These are phyloP conservation scores for Casaregolazyma suthepensis DNA, from an alignment of 1,139 yeast species.

Conservation along the genomic window DNA sequence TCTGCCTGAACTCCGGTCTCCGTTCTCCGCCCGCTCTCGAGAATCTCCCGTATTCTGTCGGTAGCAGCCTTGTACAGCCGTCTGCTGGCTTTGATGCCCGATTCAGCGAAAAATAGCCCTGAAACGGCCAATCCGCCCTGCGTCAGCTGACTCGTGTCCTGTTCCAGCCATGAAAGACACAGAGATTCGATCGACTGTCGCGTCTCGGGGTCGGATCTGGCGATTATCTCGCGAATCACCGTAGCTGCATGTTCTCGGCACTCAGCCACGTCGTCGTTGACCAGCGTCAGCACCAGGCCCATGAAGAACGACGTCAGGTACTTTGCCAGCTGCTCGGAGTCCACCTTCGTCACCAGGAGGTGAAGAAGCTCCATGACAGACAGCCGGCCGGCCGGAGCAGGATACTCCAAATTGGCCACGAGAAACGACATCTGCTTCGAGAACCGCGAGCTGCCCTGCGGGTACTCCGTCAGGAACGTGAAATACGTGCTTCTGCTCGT, in stretches of 20 bases:
- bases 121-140: conserved; percentile 76
- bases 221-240: conserved; percentile 52
- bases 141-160: conserved; percentile 44
- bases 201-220: conserved; percentile 42
- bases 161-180: conserved; percentile 62
- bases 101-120: conserved; percentile 52
- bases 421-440: conserved; percentile 79
- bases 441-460: conserved; percentile 82
- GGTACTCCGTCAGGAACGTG: conserved; percentile 88
- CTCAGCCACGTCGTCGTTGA: conserved; percentile 70
- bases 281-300: conserved; percentile 68
- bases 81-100: conserved; percentile 35
- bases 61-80: conserved; percentile 20
- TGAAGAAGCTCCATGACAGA: conserved; percentile 87
- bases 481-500: conserved; percentile 79
- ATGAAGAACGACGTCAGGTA: conserved; percentile 76
- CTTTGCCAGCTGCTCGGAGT: conserved; percentile 50
- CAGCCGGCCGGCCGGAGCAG: conserved; percentile 80
- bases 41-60: conserved; percentile 18
- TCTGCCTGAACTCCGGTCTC: no score
- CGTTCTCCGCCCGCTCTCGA: conserved; percentile 21
- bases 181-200: conserved; percentile 51
- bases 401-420: conserved; percentile 78
- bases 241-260: conserved; percentile 83
- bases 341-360: conserved; percentile 60